Conservation (phyloP, 1,284 basidiomycete genomes). For the Ustilago shanxiensis region DNA sequence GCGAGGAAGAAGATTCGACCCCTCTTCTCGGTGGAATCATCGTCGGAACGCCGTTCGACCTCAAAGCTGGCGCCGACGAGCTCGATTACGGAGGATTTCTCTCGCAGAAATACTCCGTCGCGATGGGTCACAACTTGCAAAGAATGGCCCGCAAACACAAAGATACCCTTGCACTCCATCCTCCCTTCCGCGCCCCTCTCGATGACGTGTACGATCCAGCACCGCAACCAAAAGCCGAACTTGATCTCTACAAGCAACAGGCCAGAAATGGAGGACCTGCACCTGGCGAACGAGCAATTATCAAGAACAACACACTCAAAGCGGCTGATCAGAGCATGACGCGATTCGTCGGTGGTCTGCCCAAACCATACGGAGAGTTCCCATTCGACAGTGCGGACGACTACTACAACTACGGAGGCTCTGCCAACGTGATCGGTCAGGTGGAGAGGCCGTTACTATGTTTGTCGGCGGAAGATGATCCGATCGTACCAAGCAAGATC, state of each 20-base stretch:
- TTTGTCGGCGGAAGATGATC: conserved; percentile 91
- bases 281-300: conserved; percentile 28
- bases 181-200: conserved; percentile 51
- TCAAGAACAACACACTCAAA: conserved; percentile 64
- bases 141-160: conserved; percentile 54
- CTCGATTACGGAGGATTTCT: conserved; percentile 75
- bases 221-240: conserved; percentile 41
- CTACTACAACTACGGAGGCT: conserved; percentile 77
- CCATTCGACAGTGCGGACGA: conserved; percentile 76
- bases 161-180: conserved; percentile 58
- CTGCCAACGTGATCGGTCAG: conserved; percentile 52
- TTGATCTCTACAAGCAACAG: conserved; percentile 47
- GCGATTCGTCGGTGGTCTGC: conserved; percentile 80
- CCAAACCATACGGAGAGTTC: conserved; percentile 57
- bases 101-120: conserved; percentile 82
- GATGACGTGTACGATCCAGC: conserved; percentile 52
- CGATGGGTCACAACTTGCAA: conserved; percentile 83
- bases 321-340: conserved; percentile 77
- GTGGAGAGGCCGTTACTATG: conserved; percentile 75
- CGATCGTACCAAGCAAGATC: conserved; percentile 75
- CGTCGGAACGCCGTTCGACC: conserved; percentile 85
- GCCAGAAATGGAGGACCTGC: conserved; percentile 42
- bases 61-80: conserved; percentile 72
- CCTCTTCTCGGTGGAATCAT: conserved; percentile 79
- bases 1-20: conserved; percentile 83